Conservation (phyloP, 2,329 filamentous ascomycete genomes). For the Trichoderma simmonsii region DNA sequence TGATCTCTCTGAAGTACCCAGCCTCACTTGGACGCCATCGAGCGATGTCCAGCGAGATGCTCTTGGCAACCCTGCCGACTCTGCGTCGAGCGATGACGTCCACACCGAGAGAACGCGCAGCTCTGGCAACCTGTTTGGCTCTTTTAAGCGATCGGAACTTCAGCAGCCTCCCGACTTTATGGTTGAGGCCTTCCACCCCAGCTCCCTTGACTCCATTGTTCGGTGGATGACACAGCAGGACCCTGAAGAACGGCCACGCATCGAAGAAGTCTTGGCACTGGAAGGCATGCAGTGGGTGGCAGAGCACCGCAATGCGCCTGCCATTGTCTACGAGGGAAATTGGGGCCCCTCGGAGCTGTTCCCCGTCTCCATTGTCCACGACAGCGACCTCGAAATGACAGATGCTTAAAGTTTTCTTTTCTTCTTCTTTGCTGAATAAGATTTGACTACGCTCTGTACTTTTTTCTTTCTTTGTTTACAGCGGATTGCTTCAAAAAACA, state of each 20-base stretch:
- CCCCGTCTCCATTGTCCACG: slow-evolving; percentile 35
- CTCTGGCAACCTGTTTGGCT: slow-evolving; percentile 41
- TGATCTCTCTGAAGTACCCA: slow-evolving; percentile 84
- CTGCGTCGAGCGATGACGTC: slow-evolving; percentile 36
- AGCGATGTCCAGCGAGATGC: slow-evolving; percentile 71
- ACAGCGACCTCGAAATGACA: slow-evolving; percentile 57
- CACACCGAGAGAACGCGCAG: slow-evolving; percentile 32
- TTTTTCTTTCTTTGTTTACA: background rate
- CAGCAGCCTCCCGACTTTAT: slow-evolving; percentile 79
- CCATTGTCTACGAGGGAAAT: slow-evolving; percentile 94
- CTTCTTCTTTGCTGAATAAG: background rate
- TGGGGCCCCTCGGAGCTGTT: slow-evolving; percentile 75
- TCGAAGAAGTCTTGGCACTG: slow-evolving; percentile 68
- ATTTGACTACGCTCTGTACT: background rate
- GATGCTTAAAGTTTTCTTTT: slow-evolving; percentile 43
- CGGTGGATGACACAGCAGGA: slow-evolving; percentile 82
- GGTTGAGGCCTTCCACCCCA: slow-evolving; percentile 67
- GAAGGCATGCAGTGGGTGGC: slow-evolving; percentile 79
- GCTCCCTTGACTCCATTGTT: slow-evolving; percentile 80
- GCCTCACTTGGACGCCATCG: slow-evolving; percentile 75
- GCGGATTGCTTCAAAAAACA: slow-evolving; percentile 22
- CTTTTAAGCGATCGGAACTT: slow-evolving; percentile 48
- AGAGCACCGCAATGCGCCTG: slow-evolving; percentile 72
- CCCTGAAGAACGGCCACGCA: slow-evolving; percentile 68
- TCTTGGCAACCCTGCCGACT: slow-evolving; percentile 49